A percentile compares a stretch with the other conserved stretches of the same genome.
Conservation (phyloP, 495 filamentous ascomycete genomes). For the Parathielavia hyrcaniae region DNA sequence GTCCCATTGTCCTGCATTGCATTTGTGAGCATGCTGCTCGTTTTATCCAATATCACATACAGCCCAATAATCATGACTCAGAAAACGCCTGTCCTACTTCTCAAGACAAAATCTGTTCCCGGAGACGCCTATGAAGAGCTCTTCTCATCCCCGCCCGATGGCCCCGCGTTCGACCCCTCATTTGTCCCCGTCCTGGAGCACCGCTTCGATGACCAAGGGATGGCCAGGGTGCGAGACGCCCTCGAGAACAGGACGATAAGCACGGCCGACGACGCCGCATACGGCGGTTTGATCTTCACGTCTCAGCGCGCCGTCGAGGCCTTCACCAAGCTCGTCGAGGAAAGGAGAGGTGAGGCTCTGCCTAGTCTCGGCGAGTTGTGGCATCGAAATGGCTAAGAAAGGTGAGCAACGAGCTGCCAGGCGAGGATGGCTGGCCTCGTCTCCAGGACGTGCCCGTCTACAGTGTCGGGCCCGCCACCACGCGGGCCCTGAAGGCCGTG, state of each 20-base stretch:
- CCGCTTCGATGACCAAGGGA: slow-evolving; percentile 42
- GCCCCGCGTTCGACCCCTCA: slow-evolving; percentile 50
- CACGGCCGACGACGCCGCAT: slow-evolving; percentile 36
- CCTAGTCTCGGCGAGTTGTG: slow-evolving; percentile 7
- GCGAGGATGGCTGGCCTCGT: slow-evolving; percentile 38
- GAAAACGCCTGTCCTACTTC: slow-evolving; percentile 60
- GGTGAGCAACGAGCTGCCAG: slow-evolving; percentile 25
- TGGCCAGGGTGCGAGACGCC: slow-evolving; percentile 34
- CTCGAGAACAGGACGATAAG: slow-evolving; percentile 36
- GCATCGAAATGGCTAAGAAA: slow-evolving; percentile 10
- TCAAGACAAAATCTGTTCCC: slow-evolving; percentile 80
- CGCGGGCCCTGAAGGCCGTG: slow-evolving; percentile 59
- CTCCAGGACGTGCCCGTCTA: slow-evolving; percentile 61
- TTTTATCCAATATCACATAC: background rate
- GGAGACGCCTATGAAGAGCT: slow-evolving; percentile 72
- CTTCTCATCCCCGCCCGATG: slow-evolving; percentile 47
- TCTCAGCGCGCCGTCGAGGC: slow-evolving; percentile 91
- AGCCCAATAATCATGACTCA: slow-evolving; percentile 14
- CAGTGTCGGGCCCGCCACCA: slow-evolving; percentile 88
- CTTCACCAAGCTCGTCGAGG: slow-evolving; percentile 60
- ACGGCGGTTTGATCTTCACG: slow-evolving; percentile 87
- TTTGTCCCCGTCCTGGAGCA: slow-evolving; percentile 87
- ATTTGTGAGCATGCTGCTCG: background rate
- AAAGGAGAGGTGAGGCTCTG: slow-evolving; percentile 34
- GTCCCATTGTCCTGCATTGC: background rate